Base-by-base conservation (phyloP, 768 basidiomycete species). In the Thelephora ganbajun region DNA sequence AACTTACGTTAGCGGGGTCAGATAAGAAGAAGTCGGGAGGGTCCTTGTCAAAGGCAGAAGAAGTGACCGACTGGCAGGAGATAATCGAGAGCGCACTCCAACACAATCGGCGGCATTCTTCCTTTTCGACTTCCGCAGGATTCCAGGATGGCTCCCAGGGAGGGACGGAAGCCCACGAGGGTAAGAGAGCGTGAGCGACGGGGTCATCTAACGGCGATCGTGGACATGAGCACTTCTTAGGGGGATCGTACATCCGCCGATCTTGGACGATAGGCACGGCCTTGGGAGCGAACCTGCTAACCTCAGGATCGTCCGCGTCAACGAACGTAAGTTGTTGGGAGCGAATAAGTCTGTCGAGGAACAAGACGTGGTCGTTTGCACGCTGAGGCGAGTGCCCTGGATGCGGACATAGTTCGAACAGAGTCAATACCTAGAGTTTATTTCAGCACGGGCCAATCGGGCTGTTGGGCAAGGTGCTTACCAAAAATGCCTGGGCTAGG, bases 391-490 rank as follows among this genome's bases (percentile, higher is more conserved):
- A 72, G 57, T 85, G 73, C 37, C 72, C 66, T 5, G 83, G 83
- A 50, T 88, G 81, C 4, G 80, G 73, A 1, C 81, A 87, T 0
- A 76, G 73, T 59, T 89, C 86, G 54, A 84, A 89, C 2, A 89
- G 65, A 5, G 85, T 80, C 7, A 88, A 69, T 44, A 89, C 76
- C 84, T 84, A 35, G 22, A 13, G 13, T 30, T 11, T 19, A 1
- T 22, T 30, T 30, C 26, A 30, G 26, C 26, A 30, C 9, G 9
- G 26, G 26, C 26, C 9, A 9, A 30, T 9, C 26, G 9, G 9
- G 9, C 5, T 20, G 20, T 19, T 23, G 3, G 12, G 41, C 20
- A 26, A 53, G 22, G 12, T 22, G 63, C 73, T 51, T 44, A 83
- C 83, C 52, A 82, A 63, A 5, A 83, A 84, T 7, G 84, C 83